Percentiles rank a stretch among this genome's conserved stretches.
These are phyloP conservation scores for Backusella tarrabulga DNA, from an alignment of 192 early-diverging fungal species.

Conservation along the genomic window DNA sequence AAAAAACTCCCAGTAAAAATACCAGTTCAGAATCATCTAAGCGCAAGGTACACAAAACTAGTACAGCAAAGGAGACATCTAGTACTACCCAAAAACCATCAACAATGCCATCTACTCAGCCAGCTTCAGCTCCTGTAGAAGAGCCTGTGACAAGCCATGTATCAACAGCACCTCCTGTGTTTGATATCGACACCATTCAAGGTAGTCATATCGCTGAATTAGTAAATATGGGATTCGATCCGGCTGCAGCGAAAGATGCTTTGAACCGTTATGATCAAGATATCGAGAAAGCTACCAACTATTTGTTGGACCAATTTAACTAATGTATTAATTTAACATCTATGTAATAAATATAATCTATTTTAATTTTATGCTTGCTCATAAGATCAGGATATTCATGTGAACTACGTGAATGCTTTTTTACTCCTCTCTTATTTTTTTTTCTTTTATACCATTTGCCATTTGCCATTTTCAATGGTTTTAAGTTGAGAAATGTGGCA, in stretches of 20 bases:
- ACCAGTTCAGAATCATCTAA: neutral
- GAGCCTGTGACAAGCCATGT: neutral
- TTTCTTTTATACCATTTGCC: neutral
- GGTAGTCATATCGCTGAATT: conserved; percentile 39
- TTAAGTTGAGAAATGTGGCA: no score
- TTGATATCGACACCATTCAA: neutral
- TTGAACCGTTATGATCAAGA: conserved; percentile 76
- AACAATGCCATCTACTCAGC: neutral
- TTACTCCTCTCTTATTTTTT: neutral
- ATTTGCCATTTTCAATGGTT: neutral
- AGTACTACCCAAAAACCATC: neutral
- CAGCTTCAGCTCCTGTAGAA: neutral
- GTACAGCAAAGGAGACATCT: neutral
- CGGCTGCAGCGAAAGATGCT: conserved; percentile 65
- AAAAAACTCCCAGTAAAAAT: neutral
- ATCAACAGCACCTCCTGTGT: neutral
- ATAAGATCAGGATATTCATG: neutral
- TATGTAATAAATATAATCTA: neutral
- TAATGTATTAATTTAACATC: neutral
- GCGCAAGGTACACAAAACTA: neutral
- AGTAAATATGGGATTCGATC: conserved; percentile 73
- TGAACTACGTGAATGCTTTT: neutral
- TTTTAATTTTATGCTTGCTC: neutral
- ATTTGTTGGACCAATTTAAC: conserved; percentile 58
- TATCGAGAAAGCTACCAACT: conserved; percentile 72